Evolutionary conservation across 2,329 filamentous ascomycete species (phyloP), one percentile per base, ranked within the genome.

Genomic region (Hypoxylon sp.): DNA sequence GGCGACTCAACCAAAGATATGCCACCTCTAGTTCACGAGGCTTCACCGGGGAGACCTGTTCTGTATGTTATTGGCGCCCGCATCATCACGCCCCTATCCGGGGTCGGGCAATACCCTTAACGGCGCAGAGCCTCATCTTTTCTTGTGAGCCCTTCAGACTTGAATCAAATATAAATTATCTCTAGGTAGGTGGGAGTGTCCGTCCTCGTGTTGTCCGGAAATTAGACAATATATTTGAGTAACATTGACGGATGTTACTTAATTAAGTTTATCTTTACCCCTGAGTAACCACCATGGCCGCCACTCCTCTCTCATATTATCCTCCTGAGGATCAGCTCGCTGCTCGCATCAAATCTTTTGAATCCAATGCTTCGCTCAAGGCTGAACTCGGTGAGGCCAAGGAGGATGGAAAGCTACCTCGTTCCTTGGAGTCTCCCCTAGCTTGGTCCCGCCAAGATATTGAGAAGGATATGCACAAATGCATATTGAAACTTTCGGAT

Each of bases 401-500:
- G 9, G 52, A 50, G 14, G 21, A 57, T 43, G 52, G 10, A 23
- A 63, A 25, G 19, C 36, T 63, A 17, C 60, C 60, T 28, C 52
- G 23, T 46, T 63, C 23, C 5, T 38, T 63, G 13, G 60, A 63
- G 14, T 63, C 60, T 10, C 48, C 60, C 43, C 48, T 63, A 5
- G 60, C 60, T n/a, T 63, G 60, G 60, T 52, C 60, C 19, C 60
- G 46, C 13, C 28, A 58, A 53, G 60, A 63, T 11, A 58, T 63
- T 30, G 60, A 58, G 28, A 53, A 53, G 28, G 53, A 63, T 21
- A 58, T 63, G 60, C 13, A 52, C 23, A n/a, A 63, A 25, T 63
- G 60, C 48, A 38, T 63, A 30, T n/a, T 63, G 48, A 63, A 58
- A 21, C 53, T 63, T 36, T 63, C 60, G 28, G 46, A 17, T 6